phyloP scores from a whole-genome alignment of 2,329 filamentous ascomycete species.

The Colletotrichum caudatum region DNA sequence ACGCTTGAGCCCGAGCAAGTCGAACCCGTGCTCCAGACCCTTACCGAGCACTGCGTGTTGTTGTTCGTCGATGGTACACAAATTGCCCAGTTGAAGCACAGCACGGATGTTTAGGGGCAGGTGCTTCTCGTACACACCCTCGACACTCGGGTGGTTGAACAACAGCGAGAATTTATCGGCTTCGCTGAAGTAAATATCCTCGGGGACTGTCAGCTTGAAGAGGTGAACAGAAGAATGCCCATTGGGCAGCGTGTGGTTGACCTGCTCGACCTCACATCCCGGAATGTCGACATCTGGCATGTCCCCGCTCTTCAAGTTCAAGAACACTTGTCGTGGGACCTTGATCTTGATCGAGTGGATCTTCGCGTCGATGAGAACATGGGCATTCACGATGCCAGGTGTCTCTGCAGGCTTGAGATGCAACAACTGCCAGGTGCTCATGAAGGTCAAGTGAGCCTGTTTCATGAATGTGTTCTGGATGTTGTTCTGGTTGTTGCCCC shows the following conservation, averaged over 20 bases:
- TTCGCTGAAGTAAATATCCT: conserved; percentile 88
- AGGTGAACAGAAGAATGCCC: conserved; percentile 94
- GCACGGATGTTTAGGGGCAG: conserved; percentile 89
- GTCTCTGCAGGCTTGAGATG: conserved; percentile 86
- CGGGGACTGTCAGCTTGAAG: conserved; percentile 91
- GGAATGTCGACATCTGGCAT: conserved; percentile 89
- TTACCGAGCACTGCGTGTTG: conserved; percentile 92
- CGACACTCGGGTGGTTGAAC: conserved; percentile 93
- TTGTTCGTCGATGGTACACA: conserved; percentile 92
- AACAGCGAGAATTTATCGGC: conserved; percentile 83
- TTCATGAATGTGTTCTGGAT: conserved; percentile 84
- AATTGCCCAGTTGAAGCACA: conserved; percentile 87
- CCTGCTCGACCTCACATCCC: conserved; percentile 90
- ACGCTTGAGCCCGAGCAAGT: conserved; percentile 80
- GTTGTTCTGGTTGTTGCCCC: conserved; percentile 72
- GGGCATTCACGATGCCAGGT: conserved; percentile 87
- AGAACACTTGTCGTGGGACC: conserved; percentile 88
- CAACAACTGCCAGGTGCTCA: conserved; percentile 93
- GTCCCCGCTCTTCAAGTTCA: conserved; percentile 90
- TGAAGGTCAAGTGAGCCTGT: conserved; percentile 90
- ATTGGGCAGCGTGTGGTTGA: conserved; percentile 93
- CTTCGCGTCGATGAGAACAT: conserved; percentile 93
- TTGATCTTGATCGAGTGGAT: conserved; percentile 89
- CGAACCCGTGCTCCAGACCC: conserved; percentile 93
- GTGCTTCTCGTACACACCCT: conserved; percentile 97